A percentile compares a stretch with the other conserved stretches of the same genome.
phyloP scores from a whole-genome alignment of 106 monocot genomes.

The Acorus gramineus region DNA sequence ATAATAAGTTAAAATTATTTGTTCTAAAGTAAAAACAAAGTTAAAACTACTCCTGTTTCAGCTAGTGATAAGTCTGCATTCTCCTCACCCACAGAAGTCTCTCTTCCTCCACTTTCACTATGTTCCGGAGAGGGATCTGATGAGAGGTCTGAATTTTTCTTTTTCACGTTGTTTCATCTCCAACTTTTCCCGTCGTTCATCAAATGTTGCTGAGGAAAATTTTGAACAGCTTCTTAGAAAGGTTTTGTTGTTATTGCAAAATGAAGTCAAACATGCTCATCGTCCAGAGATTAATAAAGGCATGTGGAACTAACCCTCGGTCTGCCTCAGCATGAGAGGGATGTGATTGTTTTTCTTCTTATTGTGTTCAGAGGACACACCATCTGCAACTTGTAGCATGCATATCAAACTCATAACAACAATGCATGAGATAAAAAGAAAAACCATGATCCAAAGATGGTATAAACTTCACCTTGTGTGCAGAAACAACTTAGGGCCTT shows the following conservation, averaged over 20 bases:
- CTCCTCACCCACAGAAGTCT: too few species aligned
- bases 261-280: neutral
- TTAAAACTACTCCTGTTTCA: too few species aligned
- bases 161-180: constrained; percentile 14
- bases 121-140: too few species aligned
- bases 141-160: too few species aligned
- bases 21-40: too few species aligned
- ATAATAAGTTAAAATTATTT: too few species aligned
- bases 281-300: neutral
- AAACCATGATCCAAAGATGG: neutral
- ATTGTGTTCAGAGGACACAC: constrained; percentile 7
- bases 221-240: neutral
- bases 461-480: constrained; percentile 16
- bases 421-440: neutral
- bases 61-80: too few species aligned
- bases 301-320: constrained; percentile 58
- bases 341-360: constrained; percentile 57
- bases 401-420: neutral
- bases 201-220: constrained; percentile 53
- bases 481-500: constrained; percentile 55
- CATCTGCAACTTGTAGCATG: constrained; percentile 26
- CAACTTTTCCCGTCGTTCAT: constrained; percentile 50
- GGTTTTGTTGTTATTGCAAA: neutral
- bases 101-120: too few species aligned
- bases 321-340: constrained; percentile 61